A percentile compares a stretch with the other conserved stretches of the same genome.
These are phyloP conservation scores for Podila verticillata DNA, from an alignment of 192 early-diverging fungal species.

Conservation along the genomic window DNA sequence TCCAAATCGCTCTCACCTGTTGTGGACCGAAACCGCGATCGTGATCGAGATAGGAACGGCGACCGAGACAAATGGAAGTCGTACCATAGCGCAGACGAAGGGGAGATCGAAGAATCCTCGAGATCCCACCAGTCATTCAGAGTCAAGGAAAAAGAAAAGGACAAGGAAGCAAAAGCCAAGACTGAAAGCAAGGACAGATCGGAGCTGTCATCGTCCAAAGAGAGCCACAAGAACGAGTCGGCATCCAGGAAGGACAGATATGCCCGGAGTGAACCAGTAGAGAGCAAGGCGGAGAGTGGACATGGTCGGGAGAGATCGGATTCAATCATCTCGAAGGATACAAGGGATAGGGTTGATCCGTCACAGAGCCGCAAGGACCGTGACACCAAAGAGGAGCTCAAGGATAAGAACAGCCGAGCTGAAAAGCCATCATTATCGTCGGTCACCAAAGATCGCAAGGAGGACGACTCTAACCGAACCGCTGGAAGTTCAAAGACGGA, in stretches of 20 bases:
- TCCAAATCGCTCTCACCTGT: slow-evolving; percentile 32
- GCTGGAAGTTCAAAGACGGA: slow-evolving; percentile 17
- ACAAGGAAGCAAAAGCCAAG: background rate
- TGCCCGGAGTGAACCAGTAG: background rate
- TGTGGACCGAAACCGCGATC: slow-evolving; percentile 6
- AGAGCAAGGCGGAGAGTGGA: background rate
- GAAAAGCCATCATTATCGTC: slow-evolving; percentile 11
- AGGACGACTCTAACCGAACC: slow-evolving; percentile 11
- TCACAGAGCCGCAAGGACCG: background rate
- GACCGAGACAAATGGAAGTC: slow-evolving; percentile 1
- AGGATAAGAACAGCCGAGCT: background rate
- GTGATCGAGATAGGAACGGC: slow-evolving; percentile 2
- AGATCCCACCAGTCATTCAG: slow-evolving; percentile 6
- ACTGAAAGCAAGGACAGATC: background rate
- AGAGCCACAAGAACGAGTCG: slow-evolving; percentile 15
- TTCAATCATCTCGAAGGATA: background rate
- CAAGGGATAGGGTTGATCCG: background rate
- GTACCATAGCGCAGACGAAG: slow-evolving; percentile 36
- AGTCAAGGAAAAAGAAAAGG: background rate
- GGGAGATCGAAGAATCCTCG: slow-evolving; percentile 4
- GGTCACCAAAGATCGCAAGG: slow-evolving; percentile 14
- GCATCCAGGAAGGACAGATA: slow-evolving; percentile 13
- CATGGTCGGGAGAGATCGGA: background rate
- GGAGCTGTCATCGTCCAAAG: background rate
- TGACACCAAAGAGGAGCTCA: slow-evolving; percentile 36